Base-by-base conservation (phyloP, 129 eudicot genomes). In the Arctium minus region DNA sequence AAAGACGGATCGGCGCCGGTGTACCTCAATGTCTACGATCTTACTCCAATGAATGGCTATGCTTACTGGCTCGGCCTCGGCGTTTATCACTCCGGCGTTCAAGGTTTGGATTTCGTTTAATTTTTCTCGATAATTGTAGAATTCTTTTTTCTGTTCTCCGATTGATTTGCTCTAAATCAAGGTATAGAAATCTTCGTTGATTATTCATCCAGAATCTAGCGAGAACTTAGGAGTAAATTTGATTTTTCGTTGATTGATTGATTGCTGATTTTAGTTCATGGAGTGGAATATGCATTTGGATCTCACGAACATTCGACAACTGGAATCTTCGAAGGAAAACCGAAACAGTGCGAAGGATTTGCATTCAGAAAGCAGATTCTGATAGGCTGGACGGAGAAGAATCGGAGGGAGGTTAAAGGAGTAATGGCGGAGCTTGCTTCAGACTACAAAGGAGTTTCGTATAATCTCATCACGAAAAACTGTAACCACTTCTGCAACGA, bases 51-150 rank as follows among this genome's bases (percentile, higher is more conserved):
- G 8, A 94, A 94, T 64, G 92, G 97, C 71, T 94, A 89, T 36
- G 94, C 96, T 78, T 92, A 94, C 37, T 94, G 98, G 98, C 75
- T 94, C 40, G 97, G 98, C 36, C 92, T 94, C 33, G 98, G 98
- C 5, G 98, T 83, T 35, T 92, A 92, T 18, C 98, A 94, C 74
- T 94, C 97, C 37, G 98, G 98, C 69, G 92, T 94, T 17, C 90
- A 94, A 91, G 98, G 97, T 94, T 27, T 1, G 62, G 6, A 39
- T 78, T 79, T 48, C 13, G 46, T 22, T 29, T 11, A 30, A 4
- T 48, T 1, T 13, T 68, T 48, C 65, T 44, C 38, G 1, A 38
- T 36, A 18, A 8, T 2, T 31, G 53, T 15, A 44, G 70, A 3
- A 56, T 30, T 70, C 12, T 0, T 17, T 74, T 60, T 3, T 69